A percentile compares a stretch with the other conserved stretches of the same genome.
Conservation (phyloP, 1,284 basidiomycete species). For the Austroboletus niveus region DNA sequence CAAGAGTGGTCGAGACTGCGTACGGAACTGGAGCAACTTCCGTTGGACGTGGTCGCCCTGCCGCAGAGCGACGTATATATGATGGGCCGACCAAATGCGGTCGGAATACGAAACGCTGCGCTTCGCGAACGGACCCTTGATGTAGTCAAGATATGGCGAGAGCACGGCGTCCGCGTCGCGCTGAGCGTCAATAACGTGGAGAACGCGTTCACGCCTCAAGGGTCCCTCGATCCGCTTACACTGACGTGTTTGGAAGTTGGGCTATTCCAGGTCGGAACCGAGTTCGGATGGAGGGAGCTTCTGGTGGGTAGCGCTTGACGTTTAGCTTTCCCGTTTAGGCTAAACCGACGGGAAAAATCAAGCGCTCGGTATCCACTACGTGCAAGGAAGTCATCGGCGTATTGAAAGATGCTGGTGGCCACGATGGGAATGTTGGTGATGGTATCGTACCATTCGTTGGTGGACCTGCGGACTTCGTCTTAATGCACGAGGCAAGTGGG, state of each 20-base stretch:
- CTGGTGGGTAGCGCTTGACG: slow-evolving; percentile 42
- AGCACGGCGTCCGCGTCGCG: slow-evolving; percentile 48
- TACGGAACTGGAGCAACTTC: slow-evolving; percentile 38
- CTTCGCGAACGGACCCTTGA: slow-evolving; percentile 51
- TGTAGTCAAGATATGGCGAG: slow-evolving; percentile 43
- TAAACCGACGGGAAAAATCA: background rate
- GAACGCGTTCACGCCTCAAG: slow-evolving; percentile 68
- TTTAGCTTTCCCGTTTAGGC: background rate
- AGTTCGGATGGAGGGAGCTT: slow-evolving; percentile 44
- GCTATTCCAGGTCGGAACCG: slow-evolving; percentile 56
- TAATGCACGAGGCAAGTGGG: slow-evolving; percentile 49
- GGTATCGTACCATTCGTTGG: slow-evolving; percentile 40
- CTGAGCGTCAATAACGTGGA: slow-evolving; percentile 64
- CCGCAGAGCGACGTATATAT: slow-evolving; percentile 68
- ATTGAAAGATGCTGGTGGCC: slow-evolving; percentile 11
- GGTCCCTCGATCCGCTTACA: slow-evolving; percentile 56
- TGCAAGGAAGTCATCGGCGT: slow-evolving; percentile 49
- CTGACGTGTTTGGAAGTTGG: slow-evolving; percentile 58
- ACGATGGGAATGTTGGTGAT: slow-evolving; percentile 8
- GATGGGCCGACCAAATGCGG: slow-evolving; percentile 44
- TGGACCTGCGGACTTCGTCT: slow-evolving; percentile 56
- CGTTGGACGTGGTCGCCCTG: slow-evolving; percentile 53
- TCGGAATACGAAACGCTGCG: slow-evolving; percentile 26
- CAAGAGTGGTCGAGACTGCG: slow-evolving; percentile 45
- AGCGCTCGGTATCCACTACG: slow-evolving; percentile 48